Base-by-base conservation (phyloP, 805 yeast species). In the Kregervanrija delftensis region DNA sequence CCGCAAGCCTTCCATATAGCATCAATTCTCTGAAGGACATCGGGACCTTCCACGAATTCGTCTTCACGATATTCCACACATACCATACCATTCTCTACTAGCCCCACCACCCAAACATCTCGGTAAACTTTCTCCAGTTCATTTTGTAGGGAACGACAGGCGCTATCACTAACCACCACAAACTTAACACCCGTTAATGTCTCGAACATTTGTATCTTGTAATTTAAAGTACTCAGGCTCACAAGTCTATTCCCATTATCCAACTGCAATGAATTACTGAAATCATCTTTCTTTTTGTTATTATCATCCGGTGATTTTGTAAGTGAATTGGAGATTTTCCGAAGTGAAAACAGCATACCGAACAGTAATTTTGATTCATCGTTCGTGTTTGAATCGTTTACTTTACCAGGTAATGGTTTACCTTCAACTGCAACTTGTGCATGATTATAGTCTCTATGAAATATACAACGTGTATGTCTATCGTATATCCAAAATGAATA, bases 401-500 rank as follows among this genome's bases (percentile, higher is more conserved):
- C 31, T n/a, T 36, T 16, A 16, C 45, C 45, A 12, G 41, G 41
- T 3, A 22, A 9, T 14, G 3, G 13, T 12, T 17, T 13, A 38
- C 34, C 41, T 15, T n/a, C n/a, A 14, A n/a, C 39, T 36, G 17
- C 14, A 10, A 52, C 22, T 6, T 45, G 22, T 1, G 41, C 15
- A 8, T 50, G 42, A n/a, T 53, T 44, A 37, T 83, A 90, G 60
- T 86, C 95, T 43, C 95, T 70, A 50, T 77, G 77, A 64, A 78
- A 91, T 14, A 91, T 79, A 63, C 98, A 90, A 50, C 84, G 81
- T 54, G 97, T 86, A 65, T 91, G 97, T 60, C 93, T 76, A 61
- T 91, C 97, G 60, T 84, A 91, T 44, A 91, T 77, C 86, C 89
- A 86, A 59, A 90, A 84, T 10, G 96, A 86, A 66, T 83, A 82